Evolutionary conservation across 805 yeast genomes (phyloP).

Genomic region (Saturnispora dispora): DNA sequence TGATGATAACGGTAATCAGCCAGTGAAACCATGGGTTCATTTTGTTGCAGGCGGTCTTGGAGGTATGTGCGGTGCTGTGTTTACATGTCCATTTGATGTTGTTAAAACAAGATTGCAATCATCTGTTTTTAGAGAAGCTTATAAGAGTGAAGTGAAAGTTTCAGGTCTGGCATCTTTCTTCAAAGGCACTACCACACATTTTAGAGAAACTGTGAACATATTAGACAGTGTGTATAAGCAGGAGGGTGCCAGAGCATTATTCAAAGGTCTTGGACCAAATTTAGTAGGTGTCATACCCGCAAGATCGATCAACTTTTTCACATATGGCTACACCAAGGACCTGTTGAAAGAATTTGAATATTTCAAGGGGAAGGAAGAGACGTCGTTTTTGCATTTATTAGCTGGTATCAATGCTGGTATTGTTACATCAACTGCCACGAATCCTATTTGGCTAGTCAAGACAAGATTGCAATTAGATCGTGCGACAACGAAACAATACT

Average conservation of each 20-base stretch:
- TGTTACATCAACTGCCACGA: slow-evolving; percentile 91
- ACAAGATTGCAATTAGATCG: slow-evolving; percentile 90
- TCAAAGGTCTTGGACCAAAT: slow-evolving; percentile 94
- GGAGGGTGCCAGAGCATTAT: slow-evolving; percentile 83
- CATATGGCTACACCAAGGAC: slow-evolving; percentile 91
- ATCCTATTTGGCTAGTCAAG: slow-evolving; percentile 95
- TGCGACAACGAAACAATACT: slow-evolving; percentile 52
- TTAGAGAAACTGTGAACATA: slow-evolving; percentile 72
- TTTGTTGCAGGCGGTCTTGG: slow-evolving; percentile 91
- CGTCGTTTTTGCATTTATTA: slow-evolving; percentile 73
- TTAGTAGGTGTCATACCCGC: slow-evolving; percentile 98
- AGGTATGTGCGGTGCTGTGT: slow-evolving; percentile 95
- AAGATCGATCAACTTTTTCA: slow-evolving; percentile 89
- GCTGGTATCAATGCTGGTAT: slow-evolving; percentile 91
- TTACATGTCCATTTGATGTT: slow-evolving; percentile 92
- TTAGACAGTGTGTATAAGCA: slow-evolving; percentile 53
- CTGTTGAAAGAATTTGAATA: slow-evolving; percentile 48
- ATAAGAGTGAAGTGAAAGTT: slow-evolving; percentile 33
- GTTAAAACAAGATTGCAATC: slow-evolving; percentile 93
- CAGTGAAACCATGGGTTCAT: slow-evolving; percentile 57
- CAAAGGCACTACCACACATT: slow-evolving; percentile 43
- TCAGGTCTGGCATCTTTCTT: slow-evolving; percentile 22
- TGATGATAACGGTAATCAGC: slow-evolving; percentile 13
- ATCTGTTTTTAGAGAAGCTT: slow-evolving; percentile 60
- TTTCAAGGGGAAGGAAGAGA: slow-evolving; percentile 60